A percentile compares a stretch with the other conserved stretches of the same genome.
Evolutionary conservation across 441 rosid species (phyloP).

Genomic region (Dalechampia spathulata): DNA sequence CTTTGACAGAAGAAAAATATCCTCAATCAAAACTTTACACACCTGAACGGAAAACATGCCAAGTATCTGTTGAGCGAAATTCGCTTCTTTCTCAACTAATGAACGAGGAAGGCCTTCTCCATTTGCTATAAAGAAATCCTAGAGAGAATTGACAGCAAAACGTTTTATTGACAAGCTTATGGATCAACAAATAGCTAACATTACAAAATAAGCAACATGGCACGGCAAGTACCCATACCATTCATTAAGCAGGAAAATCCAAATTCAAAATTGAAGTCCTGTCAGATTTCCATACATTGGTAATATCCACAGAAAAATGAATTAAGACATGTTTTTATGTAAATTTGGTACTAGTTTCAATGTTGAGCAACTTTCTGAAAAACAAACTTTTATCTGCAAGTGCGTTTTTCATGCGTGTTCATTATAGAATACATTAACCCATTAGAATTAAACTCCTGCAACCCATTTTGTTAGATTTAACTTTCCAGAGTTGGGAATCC

Average conservation of each 20-base stretch:
- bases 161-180: not conserved
- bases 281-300: constrained; percentile 1
- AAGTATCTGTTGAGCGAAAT: constrained; percentile 66
- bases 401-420: not conserved
- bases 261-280: not conserved
- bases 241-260: not conserved
- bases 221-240: not conserved
- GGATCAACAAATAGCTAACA: not conserved
- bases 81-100: constrained; percentile 78
- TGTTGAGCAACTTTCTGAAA: not conserved
- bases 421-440: not conserved
- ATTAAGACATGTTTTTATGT: not conserved
- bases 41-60: constrained; percentile 79
- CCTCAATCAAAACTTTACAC: constrained; percentile 6
- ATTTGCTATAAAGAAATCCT: constrained; percentile 94
- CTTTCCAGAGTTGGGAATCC: not conserved
- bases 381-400: not conserved
- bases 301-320: not conserved
- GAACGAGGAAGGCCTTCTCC: constrained; percentile 97
- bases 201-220: not conserved
- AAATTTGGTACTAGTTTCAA: not conserved
- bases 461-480: not conserved
- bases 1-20: not conserved
- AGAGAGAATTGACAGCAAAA: constrained; percentile 6
- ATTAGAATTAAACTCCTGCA: not conserved